Base-by-base conservation (phyloP, 2,329 filamentous ascomycete genomes). In the Aspergillus sp. region DNA sequence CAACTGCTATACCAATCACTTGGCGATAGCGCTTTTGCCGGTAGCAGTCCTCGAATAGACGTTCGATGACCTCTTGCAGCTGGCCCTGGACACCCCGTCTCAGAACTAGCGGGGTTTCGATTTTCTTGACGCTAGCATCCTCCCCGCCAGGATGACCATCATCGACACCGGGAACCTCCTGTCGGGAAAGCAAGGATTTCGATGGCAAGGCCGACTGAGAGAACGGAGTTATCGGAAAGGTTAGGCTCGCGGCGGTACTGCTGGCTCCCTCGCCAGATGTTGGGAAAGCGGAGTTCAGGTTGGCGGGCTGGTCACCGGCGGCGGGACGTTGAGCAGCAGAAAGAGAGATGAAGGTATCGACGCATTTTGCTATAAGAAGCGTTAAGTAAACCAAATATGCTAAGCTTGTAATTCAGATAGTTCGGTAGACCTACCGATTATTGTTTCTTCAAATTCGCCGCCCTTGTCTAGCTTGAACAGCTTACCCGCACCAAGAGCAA, bases 401-500 rank as follows among this genome's bases (percentile, higher is more conserved):
- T 19, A 44, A 4, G 20, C 43, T 37, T 45, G 9, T 19, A 4
- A 7, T 19, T 20, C 7, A 39, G 19, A 15, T 3, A 48, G 19
- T 10, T 27, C 38, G 3, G 12, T 22, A 33, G 46, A 67, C 74
- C 62, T 70, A 81, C 79, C 91, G 69, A 97, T 90, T 73, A 98
- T 97, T 49, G 93, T 98, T 75, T 98, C 90, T 71, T 98, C 93
- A 64, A 95, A 98, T 75, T 98, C 93, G 70, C 89, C 87, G 45
- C 88, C 85, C 47, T 85, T 80, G 63, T 96, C 88, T 56, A 97
- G 81, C 74, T 94, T 88, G 78, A 98, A 96, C 44, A 95, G 83
- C 66, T 96, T 88, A 51, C 93, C 93, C 20, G 93, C 90, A 50
- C 90, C 90, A 41, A 98, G 82, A 54, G 93, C 93, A 71, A 98